Evolutionary conservation across 305 asterid species (phyloP).

Genomic region (Fraxinus platypoda): DNA sequence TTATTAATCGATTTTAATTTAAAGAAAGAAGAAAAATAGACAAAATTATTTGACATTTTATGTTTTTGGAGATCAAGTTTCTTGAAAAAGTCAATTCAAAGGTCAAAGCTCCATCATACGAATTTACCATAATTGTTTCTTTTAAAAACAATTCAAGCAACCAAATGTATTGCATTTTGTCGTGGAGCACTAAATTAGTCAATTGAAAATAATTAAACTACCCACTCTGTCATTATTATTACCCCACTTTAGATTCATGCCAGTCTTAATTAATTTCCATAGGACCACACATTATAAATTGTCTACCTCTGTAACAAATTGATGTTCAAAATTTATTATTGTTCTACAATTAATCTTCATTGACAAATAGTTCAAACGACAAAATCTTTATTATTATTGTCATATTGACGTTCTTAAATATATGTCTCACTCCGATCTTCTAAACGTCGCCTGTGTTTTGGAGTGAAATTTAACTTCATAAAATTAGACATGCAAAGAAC

Average conservation of each 20-base stretch:
- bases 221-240: conserved; percentile 38
- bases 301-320: background rate
- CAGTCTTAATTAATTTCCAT: conserved; percentile 39
- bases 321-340: background rate
- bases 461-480: background rate
- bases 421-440: background rate
- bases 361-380: background rate
- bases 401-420: background rate
- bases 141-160: background rate
- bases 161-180: background rate
- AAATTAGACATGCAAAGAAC: background rate
- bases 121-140: too few species aligned
- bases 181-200: conserved; percentile 11
- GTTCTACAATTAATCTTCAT: too few species aligned
- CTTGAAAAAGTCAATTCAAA: background rate
- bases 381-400: too few species aligned
- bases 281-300: conserved; percentile 38
- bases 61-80: background rate
- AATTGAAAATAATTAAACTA: conserved; percentile 13
- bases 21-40: background rate
- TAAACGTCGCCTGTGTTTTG: background rate
- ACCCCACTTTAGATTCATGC: conserved; percentile 34
- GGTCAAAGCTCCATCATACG: background rate
- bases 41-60: too few species aligned
- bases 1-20: too few species aligned